Evolutionary conservation across 495 filamentous ascomycete species (phyloP).

Genomic region (Astrothelium subdiscretum): DNA sequence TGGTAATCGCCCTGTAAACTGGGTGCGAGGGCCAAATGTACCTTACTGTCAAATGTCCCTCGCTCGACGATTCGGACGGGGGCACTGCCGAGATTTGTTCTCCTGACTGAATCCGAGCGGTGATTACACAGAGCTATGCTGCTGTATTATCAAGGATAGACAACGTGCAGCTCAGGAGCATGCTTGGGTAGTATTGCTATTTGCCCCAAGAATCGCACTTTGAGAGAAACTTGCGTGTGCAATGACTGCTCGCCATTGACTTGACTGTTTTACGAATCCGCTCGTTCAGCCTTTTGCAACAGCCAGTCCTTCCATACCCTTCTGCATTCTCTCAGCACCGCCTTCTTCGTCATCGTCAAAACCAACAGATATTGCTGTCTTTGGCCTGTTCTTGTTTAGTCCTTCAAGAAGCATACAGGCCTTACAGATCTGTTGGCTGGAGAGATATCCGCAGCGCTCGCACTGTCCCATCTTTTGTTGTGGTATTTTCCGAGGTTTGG

Average conservation of each 20-base stretch:
- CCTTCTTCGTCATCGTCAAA: not conserved
- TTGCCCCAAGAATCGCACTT: too few species aligned
- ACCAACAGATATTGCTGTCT: constrained; percentile 35
- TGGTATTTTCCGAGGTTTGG: constrained; percentile 28
- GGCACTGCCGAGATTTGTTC: too few species aligned
- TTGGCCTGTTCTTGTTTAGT: constrained; percentile 80
- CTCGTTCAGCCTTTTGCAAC: not conserved
- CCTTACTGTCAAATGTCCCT: too few species aligned
- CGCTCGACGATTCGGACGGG: too few species aligned
- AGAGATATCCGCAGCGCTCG: constrained; percentile 84
- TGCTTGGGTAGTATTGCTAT: too few species aligned
- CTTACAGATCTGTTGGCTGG: constrained; percentile 89
- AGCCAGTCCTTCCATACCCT: not conserved
- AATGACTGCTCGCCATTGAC: not conserved
- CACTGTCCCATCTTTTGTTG: constrained; percentile 75
- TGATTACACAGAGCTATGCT: too few species aligned
- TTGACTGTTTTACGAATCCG: not conserved
- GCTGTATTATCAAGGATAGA: too few species aligned
- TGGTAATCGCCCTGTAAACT: too few species aligned
- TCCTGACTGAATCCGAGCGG: too few species aligned
- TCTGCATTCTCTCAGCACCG: not conserved
- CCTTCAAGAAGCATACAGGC: constrained; percentile 85
- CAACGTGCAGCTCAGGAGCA: too few species aligned
- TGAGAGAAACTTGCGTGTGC: too few species aligned
- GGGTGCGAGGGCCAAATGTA: too few species aligned